A percentile compares a stretch with the other conserved stretches of the same genome.
Conservation (phyloP, 148 eudicot species). For the Cornus kousa region DNA sequence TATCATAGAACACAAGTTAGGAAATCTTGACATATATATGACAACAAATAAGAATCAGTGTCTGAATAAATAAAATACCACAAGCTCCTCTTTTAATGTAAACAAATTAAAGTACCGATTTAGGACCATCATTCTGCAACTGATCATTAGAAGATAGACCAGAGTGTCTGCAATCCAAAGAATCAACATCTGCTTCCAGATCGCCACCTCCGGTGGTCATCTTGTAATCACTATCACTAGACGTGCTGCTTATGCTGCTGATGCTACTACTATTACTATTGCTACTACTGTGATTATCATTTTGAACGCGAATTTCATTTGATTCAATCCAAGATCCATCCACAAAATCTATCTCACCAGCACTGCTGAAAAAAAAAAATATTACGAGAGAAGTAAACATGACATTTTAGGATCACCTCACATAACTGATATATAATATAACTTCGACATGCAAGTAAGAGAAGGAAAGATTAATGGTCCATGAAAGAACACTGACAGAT, state of each 20-base stretch:
- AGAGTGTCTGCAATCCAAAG: constrained; percentile 69
- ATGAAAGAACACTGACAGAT: background rate
- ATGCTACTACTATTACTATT: constrained; percentile 88
- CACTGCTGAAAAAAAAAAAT: constrained; percentile 37
- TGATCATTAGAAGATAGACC: constrained; percentile 69
- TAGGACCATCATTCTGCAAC: constrained; percentile 51
- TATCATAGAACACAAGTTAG: background rate
- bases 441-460: constrained; percentile 1
- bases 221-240: constrained; percentile 82
- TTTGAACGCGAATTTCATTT: constrained; percentile 47
- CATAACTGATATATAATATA: background rate
- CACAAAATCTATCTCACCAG: constrained; percentile 46
- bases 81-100: background rate
- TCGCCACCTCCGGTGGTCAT: constrained; percentile 61
- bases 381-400: constrained; percentile 10
- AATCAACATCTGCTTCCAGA: constrained; percentile 98
- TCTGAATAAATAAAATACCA: background rate
- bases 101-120: constrained; percentile 42
- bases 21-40: background rate
- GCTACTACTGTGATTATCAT: constrained; percentile 69
- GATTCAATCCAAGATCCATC: constrained; percentile 69
- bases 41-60: background rate
- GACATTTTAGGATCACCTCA: background rate
- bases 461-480: background rate
- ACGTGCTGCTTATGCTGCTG: constrained; percentile 78